Base-by-base conservation (phyloP, 140 eudicot species). In the Flaveria floridana region DNA sequence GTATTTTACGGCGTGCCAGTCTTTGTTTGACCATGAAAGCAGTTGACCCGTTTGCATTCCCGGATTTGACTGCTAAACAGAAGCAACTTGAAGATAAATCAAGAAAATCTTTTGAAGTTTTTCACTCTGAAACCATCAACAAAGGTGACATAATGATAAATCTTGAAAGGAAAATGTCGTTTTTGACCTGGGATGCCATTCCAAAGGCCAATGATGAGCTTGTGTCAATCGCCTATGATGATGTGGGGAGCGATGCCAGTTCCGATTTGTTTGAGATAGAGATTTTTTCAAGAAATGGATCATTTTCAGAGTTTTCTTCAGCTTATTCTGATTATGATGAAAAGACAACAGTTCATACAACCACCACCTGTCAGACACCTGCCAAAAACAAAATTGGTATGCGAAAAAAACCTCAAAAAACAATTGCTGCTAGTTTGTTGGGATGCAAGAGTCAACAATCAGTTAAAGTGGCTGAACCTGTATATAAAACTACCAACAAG, bases 261-360 rank as follows among this genome's bases (percentile, higher is more conserved):
- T 91, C 95, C 2, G 92, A 91, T 82, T 76, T 91, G 16, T 91
- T 91, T 52, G 96, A 88, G 78, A 86, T 91, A 19, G 95, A 84
- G 72, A 82, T 76, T 70, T 79, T 88, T 6, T 78, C 84, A 2
- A 85, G 89, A 34, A 76, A 2, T 41, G 84, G 80, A 42, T 76
- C 74, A 25, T 74, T 62, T 47, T 19, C 71, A 46, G 94, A 82
- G 51, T 82, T 80, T 20, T 87, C 86, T 20, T 87, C 89, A 0
- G 72, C 23, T 42, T 73, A 81, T 41, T 71, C 90, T 13, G 95
- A 80, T 48, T 73, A 80, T 19, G 86, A 84, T 34, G 86, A 81
- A 69, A 77, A 16, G 16, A 57, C 8, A 28, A 42, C 51, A 10
- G 23, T 68, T 41, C 58, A 76, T 66, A 46, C 57, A 18, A 15